Conservation (phyloP, 345 rosid species). For the Pseudoturritis turrita region DNA sequence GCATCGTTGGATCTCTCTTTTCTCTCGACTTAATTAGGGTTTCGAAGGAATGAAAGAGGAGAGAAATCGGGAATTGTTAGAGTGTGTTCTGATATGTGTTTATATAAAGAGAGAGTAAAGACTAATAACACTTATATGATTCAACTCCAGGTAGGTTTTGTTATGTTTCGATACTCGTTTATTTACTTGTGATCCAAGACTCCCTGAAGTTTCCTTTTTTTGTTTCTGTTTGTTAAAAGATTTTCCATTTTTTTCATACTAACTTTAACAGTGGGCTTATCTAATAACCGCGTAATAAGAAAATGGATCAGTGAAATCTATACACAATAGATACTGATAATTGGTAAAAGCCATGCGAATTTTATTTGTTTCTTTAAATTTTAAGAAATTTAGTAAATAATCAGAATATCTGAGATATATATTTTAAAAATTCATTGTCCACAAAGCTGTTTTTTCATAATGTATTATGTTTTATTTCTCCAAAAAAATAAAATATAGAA, state of each 20-base stretch:
- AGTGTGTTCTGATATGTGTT: not conserved
- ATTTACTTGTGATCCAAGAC: not conserved
- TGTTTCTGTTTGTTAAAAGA: not conserved
- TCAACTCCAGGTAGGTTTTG: not conserved
- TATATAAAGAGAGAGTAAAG: not conserved
- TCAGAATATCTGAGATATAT: no score
- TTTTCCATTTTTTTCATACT: not conserved
- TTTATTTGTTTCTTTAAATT: no score
- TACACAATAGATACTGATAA: no score
- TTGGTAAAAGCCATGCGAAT: no score
- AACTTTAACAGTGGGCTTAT: no score
- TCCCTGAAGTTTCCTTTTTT: not conserved
- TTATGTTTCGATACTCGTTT: not conserved
- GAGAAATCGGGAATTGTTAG: not conserved
- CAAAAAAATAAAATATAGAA: no score
- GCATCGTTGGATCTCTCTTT: not conserved
- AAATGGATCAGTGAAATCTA: no score
- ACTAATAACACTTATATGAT: no score
- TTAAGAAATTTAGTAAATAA: no score
- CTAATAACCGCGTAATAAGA: not conserved
- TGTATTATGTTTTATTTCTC: no score
- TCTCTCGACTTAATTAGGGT: not conserved
- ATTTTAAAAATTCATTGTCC: no score
- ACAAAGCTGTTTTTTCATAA: no score
- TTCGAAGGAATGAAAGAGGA: not conserved